Conservation (phyloP, 257 asterid species). For the Nicotiana noctiflora region DNA sequence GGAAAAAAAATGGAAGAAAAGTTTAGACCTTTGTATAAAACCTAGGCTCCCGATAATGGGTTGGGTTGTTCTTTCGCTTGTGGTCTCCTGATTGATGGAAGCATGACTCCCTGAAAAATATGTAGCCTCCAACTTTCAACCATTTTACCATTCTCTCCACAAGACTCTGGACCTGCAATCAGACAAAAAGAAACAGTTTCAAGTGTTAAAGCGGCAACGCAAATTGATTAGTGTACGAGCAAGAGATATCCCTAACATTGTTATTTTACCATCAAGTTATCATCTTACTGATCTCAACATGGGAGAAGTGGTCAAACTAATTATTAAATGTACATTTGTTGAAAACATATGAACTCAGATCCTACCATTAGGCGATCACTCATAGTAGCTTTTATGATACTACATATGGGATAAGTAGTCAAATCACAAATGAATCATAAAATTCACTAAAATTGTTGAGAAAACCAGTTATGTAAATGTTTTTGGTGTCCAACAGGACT, state of each 20-base stretch:
- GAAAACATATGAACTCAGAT: not conserved
- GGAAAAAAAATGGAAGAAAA: not conserved
- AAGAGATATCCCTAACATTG: not conserved
- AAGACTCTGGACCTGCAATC: slow-evolving; percentile 63
- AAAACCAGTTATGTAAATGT: not conserved
- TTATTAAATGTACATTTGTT: not conserved
- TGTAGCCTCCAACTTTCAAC: slow-evolving; percentile 90
- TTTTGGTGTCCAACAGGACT: not conserved
- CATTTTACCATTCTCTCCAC: slow-evolving; percentile 74
- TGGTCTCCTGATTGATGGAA: slow-evolving; percentile 96
- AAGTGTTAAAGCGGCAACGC: not conserved
- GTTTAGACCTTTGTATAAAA: slow-evolving; percentile 75
- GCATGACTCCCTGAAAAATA: slow-evolving; percentile 93
- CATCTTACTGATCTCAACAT: not conserved
- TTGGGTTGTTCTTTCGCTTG: slow-evolving; percentile 80
- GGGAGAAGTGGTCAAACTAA: not conserved
- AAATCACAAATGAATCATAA: not conserved
- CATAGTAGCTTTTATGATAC: not conserved
- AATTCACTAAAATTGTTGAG: not conserved
- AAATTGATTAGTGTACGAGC: not conserved
- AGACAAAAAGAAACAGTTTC: slow-evolving; percentile 10
- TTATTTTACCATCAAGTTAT: not conserved
- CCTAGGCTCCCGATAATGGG: slow-evolving; percentile 95
- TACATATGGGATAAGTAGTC: not conserved
- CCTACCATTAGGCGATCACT: not conserved